Evolutionary conservation across 139 green algal species (phyloP), one percentile per base, ranked within the genome.

Genomic region (Chlamydomonas sphaeroides): DNA sequence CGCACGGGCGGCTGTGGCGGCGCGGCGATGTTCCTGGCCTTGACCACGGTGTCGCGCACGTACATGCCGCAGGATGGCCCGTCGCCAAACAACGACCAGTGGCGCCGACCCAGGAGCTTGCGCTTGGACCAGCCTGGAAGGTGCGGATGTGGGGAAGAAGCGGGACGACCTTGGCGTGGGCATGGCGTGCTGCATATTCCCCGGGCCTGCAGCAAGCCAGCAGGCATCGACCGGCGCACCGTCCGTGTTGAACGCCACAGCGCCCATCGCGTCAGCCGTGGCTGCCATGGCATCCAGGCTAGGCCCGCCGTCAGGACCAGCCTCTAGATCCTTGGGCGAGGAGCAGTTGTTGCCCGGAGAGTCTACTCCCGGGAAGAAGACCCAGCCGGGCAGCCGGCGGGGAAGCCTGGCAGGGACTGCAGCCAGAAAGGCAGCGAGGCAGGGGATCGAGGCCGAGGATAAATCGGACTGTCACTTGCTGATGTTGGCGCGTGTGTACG

Each of bases 51-150:
- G n/a, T 79, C 56, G 36, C 72, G 72, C 56, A 79, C 72, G 56
- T 79, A 79, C 38, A 79, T 11, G 14, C 72, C 72, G 35, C 28
- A 53, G 6, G 36, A 53, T 10, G 72, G 72, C 1, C 7, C 30
- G 36, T 45, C 57, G 72, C 72, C 68, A 56, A 68, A 68, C 17
- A 53, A 56, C 1, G 53, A 38, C 72, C 72, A 79, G 23, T 28
- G 35, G 23, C 1, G 3, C 1, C 6, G 10, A 2, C 35, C 36
- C 35, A 35, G 21, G 17, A 79, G 53, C 17, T 2, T 14, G 30
- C 39, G 5, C 56, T 79, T 79, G 35, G 68, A 32, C 56, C 72
- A 79, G 35, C 72, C 72, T 79, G 51, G 2, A n/a, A n/a, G n/a
- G n/a, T n/a, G n/a, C n/a, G n/a, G n/a, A n/a, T n/a, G n/a, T n/a